Base-by-base conservation (phyloP, 345 rosid species). In the Boechera divaricarpa region DNA sequence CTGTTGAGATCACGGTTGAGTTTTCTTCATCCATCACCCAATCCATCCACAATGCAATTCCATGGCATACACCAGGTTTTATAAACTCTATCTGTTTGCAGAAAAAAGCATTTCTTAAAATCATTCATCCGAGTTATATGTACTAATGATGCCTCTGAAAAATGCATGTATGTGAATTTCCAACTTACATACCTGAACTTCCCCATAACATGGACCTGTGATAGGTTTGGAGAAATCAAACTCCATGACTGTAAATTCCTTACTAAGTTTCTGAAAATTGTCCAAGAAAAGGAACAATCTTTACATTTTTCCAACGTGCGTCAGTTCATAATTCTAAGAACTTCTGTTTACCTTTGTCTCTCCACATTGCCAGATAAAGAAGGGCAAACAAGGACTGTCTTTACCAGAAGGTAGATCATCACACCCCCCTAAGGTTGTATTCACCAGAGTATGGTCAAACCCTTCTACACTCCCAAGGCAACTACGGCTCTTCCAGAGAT, bases 11-110 rank as follows among this genome's bases (percentile, higher is more conserved):
- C 29, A 91, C 79, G 0, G 78, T 77, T 32, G 86, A 81, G 52
- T 84, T 80, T 56, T 82, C 83, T 18, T 84, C 72, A 82, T 92
- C 96, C 90, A 95, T 82, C 68, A 88, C 91, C 98, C 96, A 90
- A 74, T 95, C 99, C 67, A 95, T 83, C 99, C 99, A 91, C 16
- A 95, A 76, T 51, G 77, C 96, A 78, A 92, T 85, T 62, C 97
- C 96, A 66, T 95, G 98, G 82, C 98, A 95, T 28, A 82, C 76
- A 66, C 97, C 98, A 7, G 75, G 38, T 69, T 85, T 79, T 0
- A 77, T 76, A 66, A 95, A 88, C 72, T 88, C 85, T 44, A 92
- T 85, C 98, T 94, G 83, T 54, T 48, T n/a, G 10, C 56, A 69
- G 63, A 39, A 11, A 55, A 6, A 55, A 9, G 5, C 68, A 62